Base-by-base conservation (phyloP, 805 yeast species). In the Wickerhamomyces subpelliculosus region DNA sequence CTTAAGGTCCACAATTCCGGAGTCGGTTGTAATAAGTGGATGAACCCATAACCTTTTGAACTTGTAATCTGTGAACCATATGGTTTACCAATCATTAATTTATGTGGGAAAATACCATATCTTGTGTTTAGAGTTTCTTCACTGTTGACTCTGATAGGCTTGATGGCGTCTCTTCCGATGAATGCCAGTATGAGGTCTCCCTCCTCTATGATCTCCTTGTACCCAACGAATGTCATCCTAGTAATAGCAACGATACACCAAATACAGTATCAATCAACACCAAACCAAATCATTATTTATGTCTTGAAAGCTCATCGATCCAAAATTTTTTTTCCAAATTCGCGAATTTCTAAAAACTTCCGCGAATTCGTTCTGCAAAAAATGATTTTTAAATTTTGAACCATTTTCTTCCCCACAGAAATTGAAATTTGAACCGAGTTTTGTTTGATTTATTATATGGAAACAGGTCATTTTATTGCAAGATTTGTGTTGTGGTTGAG, bases 1-100 rank as follows among this genome's bases (percentile, higher is more conserved):
- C 97, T 85, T n/a, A 86, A 54, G 0, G 96, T 84, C 99, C 99
- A 93, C 18, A 93, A 64, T 60, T 93, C 99, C 0, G 99, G 89
- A 0, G 95, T 81, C 1, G 98, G 97, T 43, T 84, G 89, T 34
- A 93, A 61, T 12, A 93, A 66, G 55, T 90, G 95, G 35, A 93
- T 76, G 55, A 88, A 93, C 0, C 96, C 96, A 49, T 73, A 72
- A 0, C 89, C 94, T 43, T 75, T 76, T 7, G 77, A 70, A 16
- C 84, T 74, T 4, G 88, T 73, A 52, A 90, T 75, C 56, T 93
- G 99, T 0, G 86, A 70, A 1, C 99, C 99, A 60, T 74, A 90
- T 43, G 68, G 71, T 53, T 73, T 63, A 5, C 95, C 95, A 40
- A 93, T 77, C 84, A 93, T 88, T 24, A 73, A 65, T 33, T 72